phyloP scores from a whole-genome alignment of 768 basidiomycete species.

The Phylloporus scabripes region DNA sequence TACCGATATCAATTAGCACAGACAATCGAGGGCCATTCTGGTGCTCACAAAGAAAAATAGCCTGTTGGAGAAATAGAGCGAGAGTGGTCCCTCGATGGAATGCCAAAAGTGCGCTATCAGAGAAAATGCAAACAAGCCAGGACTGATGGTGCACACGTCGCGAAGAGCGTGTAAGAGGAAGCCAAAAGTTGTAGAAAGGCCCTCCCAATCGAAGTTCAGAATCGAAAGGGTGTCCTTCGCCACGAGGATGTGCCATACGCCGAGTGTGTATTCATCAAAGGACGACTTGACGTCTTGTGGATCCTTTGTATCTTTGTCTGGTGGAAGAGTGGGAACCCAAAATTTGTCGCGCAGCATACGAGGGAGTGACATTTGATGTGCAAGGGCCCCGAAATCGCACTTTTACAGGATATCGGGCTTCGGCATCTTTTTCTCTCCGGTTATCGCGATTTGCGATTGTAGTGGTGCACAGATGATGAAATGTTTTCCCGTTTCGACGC shows the following conservation, averaged over 20 bases:
- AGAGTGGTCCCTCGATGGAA: constrained; percentile 15
- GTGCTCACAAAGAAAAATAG: constrained; percentile 18
- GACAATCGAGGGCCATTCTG: background rate
- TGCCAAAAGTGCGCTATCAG: constrained; percentile 14
- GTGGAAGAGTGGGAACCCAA: too few relatives aligned
- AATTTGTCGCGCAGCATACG: too few relatives aligned
- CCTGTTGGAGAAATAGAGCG: constrained; percentile 21
- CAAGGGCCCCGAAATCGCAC: too few relatives aligned
- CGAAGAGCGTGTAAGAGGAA: constrained; percentile 13
- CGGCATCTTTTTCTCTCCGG: background rate
- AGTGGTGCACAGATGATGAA: background rate
- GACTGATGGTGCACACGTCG: constrained; percentile 23
- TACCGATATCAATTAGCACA: background rate
- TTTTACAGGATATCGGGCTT: background rate
- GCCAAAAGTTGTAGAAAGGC: background rate
- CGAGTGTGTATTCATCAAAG: constrained; percentile 15
- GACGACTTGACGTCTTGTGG: background rate
- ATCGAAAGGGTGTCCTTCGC: constrained; percentile 6
- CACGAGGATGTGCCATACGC: constrained; percentile 24
- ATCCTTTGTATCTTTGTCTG: too few relatives aligned
- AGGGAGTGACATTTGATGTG: too few relatives aligned
- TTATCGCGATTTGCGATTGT: background rate
- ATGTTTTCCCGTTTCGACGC: too few relatives aligned
- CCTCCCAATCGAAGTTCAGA: constrained; percentile 8
- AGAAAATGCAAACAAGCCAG: constrained; percentile 10